Evolutionary conservation across 805 yeast genomes (phyloP).

Genomic region (Cyberlindnera galapagoensis): DNA sequence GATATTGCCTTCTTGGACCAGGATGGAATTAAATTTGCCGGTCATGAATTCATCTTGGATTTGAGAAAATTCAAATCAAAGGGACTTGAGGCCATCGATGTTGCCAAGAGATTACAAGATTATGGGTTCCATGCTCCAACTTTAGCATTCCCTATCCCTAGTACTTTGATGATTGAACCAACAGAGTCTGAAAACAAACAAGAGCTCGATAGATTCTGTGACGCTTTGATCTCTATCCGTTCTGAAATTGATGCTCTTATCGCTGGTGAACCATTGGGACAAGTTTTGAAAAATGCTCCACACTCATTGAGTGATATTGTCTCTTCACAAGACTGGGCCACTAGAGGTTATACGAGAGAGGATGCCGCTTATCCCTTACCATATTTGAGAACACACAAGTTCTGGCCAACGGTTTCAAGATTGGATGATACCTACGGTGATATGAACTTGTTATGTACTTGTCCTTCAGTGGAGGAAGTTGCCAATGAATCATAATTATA

Average conservation of each 20-base stretch:
- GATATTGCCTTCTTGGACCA: constrained; percentile 69
- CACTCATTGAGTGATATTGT: constrained; percentile 81
- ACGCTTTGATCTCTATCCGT: constrained; percentile 78
- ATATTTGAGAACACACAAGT: constrained; percentile 65
- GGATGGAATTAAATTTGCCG: constrained; percentile 67
- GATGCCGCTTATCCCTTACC: constrained; percentile 89
- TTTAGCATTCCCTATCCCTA: constrained; percentile 97
- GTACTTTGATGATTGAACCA: constrained; percentile 96
- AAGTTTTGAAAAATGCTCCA: constrained; percentile 82
- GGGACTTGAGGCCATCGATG: constrained; percentile 91
- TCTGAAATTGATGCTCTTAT: constrained; percentile 72
- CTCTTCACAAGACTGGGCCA: constrained; percentile 64
- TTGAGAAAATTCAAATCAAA: constrained; percentile 71
- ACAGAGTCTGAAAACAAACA: constrained; percentile 89
- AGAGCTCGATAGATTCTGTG: constrained; percentile 87
- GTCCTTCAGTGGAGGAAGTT: constrained; percentile 79
- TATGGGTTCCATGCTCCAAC: constrained; percentile 99
- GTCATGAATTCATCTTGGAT: constrained; percentile 94
- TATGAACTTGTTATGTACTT: constrained; percentile 84
- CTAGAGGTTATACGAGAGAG: constrained; percentile 85
- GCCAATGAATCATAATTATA: constrained; percentile 26
- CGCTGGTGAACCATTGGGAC: constrained; percentile 58
- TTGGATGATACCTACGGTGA: constrained; percentile 95
- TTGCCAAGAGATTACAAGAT: constrained; percentile 95
- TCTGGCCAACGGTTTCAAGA: constrained; percentile 95